Evolutionary conservation across 768 basidiomycete species (phyloP), one percentile per base, ranked within the genome.

Genomic region (Rhodotorula sphaerocarpa): DNA sequence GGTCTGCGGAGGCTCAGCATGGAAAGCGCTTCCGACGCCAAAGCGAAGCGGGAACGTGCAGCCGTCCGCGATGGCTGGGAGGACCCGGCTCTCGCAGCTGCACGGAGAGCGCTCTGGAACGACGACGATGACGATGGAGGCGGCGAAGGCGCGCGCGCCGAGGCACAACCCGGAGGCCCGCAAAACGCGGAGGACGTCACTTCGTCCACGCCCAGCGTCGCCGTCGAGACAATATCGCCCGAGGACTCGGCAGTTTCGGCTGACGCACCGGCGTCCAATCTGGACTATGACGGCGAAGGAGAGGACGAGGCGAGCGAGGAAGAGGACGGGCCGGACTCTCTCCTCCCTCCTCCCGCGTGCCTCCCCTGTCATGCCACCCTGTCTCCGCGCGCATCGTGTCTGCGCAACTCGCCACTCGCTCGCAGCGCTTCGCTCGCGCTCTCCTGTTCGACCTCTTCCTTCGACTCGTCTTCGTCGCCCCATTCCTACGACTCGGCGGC

Each of bases 61-160:
- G 57, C 61, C 4, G 34, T 50, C 20, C 33, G 50, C n/a, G n/a
- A 31, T 5, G 51, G 57, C 11, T 59, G 54, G 61, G 61, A 70
- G 43, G 61, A 70, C 46, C 61, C 61, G 23, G 67, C 44, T 27
- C 41, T 67, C 12, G 59, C 52, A 12, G 67, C 65, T 3, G 65
- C 56, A 34, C 34, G 61, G 31, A 34, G 59, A 36, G 53, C 59
- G 21, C 42, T 66, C 42, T 61, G 54, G 62, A 70, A 48, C 23
- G 59, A 65, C 34, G 47, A 31, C 20, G 41, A 11, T 18, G 27
- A 50, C 2, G 42, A 28, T 41, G 53, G 36, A 39, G 16, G 36
- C 36, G 36, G 36, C 10, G 10, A 39, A 16, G 36, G 36, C 36
- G 36, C 36, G 9, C 36, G 9, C 36, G 36, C 36, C 9, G 36